Evolutionary conservation across 192 early-diverging fungal genomes (phyloP).

Genomic region (Gigaspora rosea): DNA sequence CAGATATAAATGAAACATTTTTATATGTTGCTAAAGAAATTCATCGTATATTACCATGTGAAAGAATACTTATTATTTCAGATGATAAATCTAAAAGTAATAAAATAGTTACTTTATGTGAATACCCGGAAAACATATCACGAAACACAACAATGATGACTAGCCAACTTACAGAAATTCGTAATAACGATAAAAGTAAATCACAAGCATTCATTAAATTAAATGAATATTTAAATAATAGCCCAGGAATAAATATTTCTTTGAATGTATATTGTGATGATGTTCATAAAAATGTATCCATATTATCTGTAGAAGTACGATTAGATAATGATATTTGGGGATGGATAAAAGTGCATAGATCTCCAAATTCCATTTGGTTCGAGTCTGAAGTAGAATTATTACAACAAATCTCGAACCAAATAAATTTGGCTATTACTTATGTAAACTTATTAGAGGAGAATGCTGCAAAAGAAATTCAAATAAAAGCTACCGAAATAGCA

Average conservation of each 20-base stretch:
- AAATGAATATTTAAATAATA: neutral
- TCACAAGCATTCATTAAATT: neutral
- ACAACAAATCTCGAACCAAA: slow-evolving; percentile 39
- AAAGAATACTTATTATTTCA: too few relatives aligned
- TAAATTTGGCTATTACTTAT: slow-evolving; percentile 45
- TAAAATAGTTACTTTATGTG: neutral
- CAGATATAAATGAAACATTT: slow-evolving; percentile 36
- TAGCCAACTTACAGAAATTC: neutral
- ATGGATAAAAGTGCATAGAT: too few relatives aligned
- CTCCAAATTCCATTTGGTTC: too few relatives aligned
- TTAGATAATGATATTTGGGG: too few relatives aligned
- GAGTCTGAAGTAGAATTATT: too few relatives aligned
- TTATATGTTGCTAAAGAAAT: slow-evolving; percentile 33
- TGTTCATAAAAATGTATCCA: too few relatives aligned
- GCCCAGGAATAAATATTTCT: neutral
- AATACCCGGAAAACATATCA: too few relatives aligned
- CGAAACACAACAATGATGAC: too few relatives aligned
- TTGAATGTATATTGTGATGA: too few relatives aligned
- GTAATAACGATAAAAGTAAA: neutral
- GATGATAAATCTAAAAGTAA: too few relatives aligned
- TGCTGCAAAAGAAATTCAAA: slow-evolving; percentile 41
- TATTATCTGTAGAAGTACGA: too few relatives aligned
- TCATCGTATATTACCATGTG: too few relatives aligned
- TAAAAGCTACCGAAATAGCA: slow-evolving; percentile 44
- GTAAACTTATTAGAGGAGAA: slow-evolving; percentile 41